Evolutionary conservation across 257 asterid species (phyloP).

Genomic region (Przewalskia tangutica): DNA sequence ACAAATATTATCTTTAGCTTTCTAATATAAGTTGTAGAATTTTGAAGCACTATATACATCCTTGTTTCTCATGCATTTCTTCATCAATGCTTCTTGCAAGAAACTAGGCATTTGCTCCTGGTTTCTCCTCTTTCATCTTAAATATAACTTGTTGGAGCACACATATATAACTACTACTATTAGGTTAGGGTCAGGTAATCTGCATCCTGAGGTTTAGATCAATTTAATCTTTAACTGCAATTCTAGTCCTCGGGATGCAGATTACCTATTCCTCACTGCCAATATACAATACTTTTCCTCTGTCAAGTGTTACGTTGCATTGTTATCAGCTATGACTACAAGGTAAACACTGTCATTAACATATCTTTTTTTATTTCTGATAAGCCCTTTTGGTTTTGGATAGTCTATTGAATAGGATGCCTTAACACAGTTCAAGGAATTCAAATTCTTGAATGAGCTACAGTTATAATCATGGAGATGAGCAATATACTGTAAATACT

Average conservation of each 20-base stretch:
- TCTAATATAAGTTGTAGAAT: too few relatives aligned
- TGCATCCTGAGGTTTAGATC: constrained; percentile 26
- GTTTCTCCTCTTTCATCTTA: neutral
- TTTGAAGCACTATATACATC: neutral
- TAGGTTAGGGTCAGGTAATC: constrained; percentile 21
- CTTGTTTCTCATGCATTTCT: neutral
- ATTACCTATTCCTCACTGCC: constrained; percentile 12
- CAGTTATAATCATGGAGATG: neutral
- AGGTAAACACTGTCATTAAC: neutral
- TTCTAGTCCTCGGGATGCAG: constrained; percentile 19
- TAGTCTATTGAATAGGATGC: neutral
- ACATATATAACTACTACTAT: neutral
- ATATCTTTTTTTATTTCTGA: neutral
- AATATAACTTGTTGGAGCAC: neutral
- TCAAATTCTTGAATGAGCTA: neutral
- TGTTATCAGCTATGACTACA: neutral
- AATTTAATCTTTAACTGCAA: neutral
- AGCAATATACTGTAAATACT: neutral
- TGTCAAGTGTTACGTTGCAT: neutral
- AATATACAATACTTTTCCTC: constrained; percentile 1
- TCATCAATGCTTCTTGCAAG: neutral
- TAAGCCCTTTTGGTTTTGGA: neutral
- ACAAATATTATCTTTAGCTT: neutral
- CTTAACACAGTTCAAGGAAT: neutral
- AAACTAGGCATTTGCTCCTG: neutral